phyloP scores from a whole-genome alignment of 257 asterid genomes.

The Przewalskia tangutica region DNA sequence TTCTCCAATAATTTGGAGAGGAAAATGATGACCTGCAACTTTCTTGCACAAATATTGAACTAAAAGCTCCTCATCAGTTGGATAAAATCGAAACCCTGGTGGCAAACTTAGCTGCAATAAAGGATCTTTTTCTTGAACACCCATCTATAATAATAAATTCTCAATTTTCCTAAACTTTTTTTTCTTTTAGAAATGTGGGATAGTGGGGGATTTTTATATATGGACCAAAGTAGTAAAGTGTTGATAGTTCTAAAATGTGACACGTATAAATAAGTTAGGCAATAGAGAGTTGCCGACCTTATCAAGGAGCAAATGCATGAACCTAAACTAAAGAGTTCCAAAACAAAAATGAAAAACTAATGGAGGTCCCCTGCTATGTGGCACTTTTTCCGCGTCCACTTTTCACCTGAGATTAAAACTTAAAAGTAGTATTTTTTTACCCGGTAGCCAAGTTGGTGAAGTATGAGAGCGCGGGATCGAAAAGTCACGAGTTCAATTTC shows the following conservation, averaged over 20 bases:
- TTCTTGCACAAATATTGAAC: slow-evolving; percentile 64
- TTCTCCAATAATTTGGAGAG: slow-evolving; percentile 56
- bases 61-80: slow-evolving; percentile 82
- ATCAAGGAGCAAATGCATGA: slow-evolving; percentile 43
- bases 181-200: not conserved
- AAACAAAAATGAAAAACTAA: not conserved
- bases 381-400: not conserved
- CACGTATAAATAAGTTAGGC: slow-evolving; percentile 43
- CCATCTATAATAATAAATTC: slow-evolving; percentile 47
- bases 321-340: not conserved
- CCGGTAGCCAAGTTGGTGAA: too few species aligned
- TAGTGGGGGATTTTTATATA: slow-evolving; percentile 33
- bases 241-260: slow-evolving; percentile 28
- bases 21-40: slow-evolving; percentile 60
- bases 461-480: too few species aligned
- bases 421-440: too few species aligned
- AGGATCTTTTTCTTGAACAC: slow-evolving; percentile 55
- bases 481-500: too few species aligned
- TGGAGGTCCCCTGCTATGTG: slow-evolving; percentile 7
- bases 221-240: not conserved
- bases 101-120: slow-evolving; percentile 69
- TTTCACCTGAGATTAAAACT: not conserved
- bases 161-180: not conserved
- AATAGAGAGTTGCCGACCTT: slow-evolving; percentile 44
- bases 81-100: slow-evolving; percentile 83